Percentiles rank a stretch among this genome's conserved stretches.
Conservation (phyloP, 768 basidiomycete species). For the Tricholoma furcatifolium region DNA sequence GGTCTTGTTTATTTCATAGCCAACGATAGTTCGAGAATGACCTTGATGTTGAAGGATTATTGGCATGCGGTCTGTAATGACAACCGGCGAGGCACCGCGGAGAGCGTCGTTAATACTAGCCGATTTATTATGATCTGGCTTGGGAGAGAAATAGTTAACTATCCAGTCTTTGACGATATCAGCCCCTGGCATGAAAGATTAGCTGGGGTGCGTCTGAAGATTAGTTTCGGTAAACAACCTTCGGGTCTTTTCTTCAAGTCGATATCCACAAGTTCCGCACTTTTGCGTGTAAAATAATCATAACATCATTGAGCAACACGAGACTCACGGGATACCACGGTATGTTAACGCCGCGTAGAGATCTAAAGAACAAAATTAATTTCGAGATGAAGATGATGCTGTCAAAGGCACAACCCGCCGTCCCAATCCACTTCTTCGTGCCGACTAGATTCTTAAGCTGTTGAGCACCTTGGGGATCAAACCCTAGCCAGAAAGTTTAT, state of each 20-base stretch:
- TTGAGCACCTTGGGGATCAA: slow-evolving; percentile 65
- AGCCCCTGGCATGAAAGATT: slow-evolving; percentile 34
- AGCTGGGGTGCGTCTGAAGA: background rate
- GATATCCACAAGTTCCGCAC: slow-evolving; percentile 68
- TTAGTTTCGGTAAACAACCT: slow-evolving; percentile 33
- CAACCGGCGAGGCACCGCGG: slow-evolving; percentile 48
- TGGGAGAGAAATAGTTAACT: slow-evolving; percentile 62
- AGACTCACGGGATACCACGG: slow-evolving; percentile 78
- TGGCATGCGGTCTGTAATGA: slow-evolving; percentile 67
- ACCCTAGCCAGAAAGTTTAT: slow-evolving; percentile 42
- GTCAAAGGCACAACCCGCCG: slow-evolving; percentile 53
- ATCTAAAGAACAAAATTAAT: slow-evolving; percentile 40
- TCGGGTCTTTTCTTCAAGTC: slow-evolving; percentile 39
- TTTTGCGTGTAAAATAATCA: slow-evolving; percentile 22
- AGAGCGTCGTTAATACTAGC: slow-evolving; percentile 53
- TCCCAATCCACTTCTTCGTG: slow-evolving; percentile 78
- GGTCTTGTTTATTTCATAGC: slow-evolving; percentile 67
- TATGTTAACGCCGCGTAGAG: slow-evolving; percentile 76
- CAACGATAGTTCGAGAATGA: slow-evolving; percentile 86
- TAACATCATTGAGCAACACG: background rate
- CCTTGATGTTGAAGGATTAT: slow-evolving; percentile 80
- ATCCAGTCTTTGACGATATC: slow-evolving; percentile 66
- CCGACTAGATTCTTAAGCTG: slow-evolving; percentile 56
- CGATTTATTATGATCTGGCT: slow-evolving; percentile 19
- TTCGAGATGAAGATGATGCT: background rate